phyloP scores from a whole-genome alignment of 2,329 filamentous ascomycete genomes.

The Talaromyces sp. region DNA sequence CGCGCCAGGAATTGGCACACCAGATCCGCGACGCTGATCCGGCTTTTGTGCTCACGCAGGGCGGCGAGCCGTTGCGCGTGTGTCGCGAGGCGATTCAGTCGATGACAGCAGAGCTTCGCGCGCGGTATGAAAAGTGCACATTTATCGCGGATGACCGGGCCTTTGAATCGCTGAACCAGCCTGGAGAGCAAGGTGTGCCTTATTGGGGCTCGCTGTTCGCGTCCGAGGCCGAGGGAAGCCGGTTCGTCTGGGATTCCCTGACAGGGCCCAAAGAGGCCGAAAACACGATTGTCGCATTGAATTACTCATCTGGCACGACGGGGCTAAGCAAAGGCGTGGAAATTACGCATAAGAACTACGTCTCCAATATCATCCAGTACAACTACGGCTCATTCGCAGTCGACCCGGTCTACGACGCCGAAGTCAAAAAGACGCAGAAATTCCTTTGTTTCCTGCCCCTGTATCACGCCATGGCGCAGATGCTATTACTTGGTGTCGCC shows the following conservation, averaged over 20 bases:
- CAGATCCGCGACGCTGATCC: conserved; percentile 69
- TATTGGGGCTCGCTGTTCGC: conserved; percentile 64
- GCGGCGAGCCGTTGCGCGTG: conserved; percentile 7
- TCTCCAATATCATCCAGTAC: conserved; percentile 63
- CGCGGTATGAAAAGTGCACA: not conserved
- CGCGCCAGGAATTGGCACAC: conserved; percentile 66
- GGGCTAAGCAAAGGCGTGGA: conserved; percentile 80
- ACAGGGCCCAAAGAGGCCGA: conserved; percentile 21
- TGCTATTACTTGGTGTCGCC: conserved; percentile 55
- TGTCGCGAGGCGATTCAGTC: conserved; percentile 17
- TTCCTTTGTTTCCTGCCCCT: conserved; percentile 68
- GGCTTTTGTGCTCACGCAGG: conserved; percentile 52
- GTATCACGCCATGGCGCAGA: conserved; percentile 71
- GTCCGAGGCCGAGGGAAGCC: conserved; percentile 45
- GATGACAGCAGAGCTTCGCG: not conserved
- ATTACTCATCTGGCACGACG: conserved; percentile 71
- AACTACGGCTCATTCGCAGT: conserved; percentile 41
- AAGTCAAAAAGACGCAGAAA: conserved; percentile 33
- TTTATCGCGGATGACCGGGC: conserved; percentile 3
- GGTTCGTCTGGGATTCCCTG: conserved; percentile 59
- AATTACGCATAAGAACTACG: conserved; percentile 71
- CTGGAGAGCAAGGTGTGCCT: conserved; percentile 28
- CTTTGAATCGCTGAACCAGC: not conserved
- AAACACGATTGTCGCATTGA: conserved; percentile 58
- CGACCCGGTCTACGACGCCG: conserved; percentile 46